Base-by-base conservation (phyloP, 1,284 basidiomycete genomes). In the Leccinum pachyderme region DNA sequence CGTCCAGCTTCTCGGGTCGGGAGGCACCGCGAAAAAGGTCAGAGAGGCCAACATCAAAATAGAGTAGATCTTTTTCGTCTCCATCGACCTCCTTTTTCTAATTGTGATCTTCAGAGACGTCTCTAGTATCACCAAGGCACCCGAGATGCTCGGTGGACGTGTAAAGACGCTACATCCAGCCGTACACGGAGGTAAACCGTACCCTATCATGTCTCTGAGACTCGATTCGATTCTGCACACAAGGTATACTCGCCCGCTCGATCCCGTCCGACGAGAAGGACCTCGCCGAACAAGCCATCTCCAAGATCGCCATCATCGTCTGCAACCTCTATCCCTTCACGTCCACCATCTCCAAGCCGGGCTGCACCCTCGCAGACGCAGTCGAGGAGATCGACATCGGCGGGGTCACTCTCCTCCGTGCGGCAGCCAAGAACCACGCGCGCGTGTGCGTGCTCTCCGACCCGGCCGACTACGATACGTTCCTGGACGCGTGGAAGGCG, bases 271-370 rank as follows among this genome's bases (percentile, higher is more conserved):
- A 98, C 75, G 81, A 92, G 62, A 78, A 81, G 53, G 95, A 98
- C 72, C 81, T 98, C 54, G 75, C 81, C 33, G 78, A 86, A 13
- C 93, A 95, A 68, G 80, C 79, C 55, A 97, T 98, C 72, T 83
- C 89, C 15, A 90, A 91, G 57, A 97, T 98, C 75, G 87, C 89
- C 52, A 88, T 98, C 75, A 94, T 98, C 54, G 93, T 98, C 56
- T 99, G 97, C 87, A 99, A 99, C 76, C 87, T 99, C 52, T 99
- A 99, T 78, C 97, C 97, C 2, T 99, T 99, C 77, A 86, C 89
- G 24, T 83, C 89, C 43, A 98, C 95, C 53, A 94, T 98, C 69
- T 79, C 87, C 2, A 87, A 91, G 69, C 92, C 95, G 0, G 83
- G 86, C 63, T 96, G 95, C 74, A 93, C 93, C 15, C 84, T 98